These are phyloP conservation scores for Talinum fruticosum DNA, from an alignment of 148 eudicot genomes.

Conservation along the genomic window DNA sequence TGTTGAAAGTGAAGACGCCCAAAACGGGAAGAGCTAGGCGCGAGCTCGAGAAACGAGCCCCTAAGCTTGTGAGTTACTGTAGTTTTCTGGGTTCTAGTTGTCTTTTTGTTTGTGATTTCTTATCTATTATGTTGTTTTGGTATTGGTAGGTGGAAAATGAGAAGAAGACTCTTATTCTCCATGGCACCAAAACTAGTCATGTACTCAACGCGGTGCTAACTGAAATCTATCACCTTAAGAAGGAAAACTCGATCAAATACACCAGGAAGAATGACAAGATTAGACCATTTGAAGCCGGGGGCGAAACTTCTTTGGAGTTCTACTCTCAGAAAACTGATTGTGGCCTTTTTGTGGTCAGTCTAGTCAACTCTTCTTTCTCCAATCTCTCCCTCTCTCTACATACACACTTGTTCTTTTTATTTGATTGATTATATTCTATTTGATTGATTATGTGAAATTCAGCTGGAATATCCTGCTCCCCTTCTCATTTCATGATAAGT, in stretches of 20 bases:
- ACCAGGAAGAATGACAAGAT: conserved; percentile 74
- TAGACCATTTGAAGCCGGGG: conserved; percentile 93
- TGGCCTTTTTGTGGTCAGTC: conserved; percentile 75
- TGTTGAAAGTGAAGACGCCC: conserved; percentile 63
- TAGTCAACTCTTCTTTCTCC: neutral
- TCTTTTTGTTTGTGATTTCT: neutral
- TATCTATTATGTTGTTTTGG: neutral
- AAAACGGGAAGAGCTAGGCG: conserved; percentile 57
- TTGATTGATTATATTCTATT: no score
- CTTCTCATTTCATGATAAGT: no score
- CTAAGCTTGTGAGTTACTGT: conserved; percentile 54
- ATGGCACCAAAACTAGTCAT: conserved; percentile 75
- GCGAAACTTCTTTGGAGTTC: conserved; percentile 87
- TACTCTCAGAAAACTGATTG: conserved; percentile 91
- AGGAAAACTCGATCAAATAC: conserved; percentile 63
- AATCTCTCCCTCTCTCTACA: neutral
- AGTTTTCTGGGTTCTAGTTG: neutral
- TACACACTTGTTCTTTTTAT: neutral
- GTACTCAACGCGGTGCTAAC: conserved; percentile 64
- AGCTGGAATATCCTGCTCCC: no score
- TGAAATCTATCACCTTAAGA: conserved; percentile 86
- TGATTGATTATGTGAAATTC: neutral
- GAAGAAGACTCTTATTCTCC: conserved; percentile 79
- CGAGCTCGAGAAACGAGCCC: conserved; percentile 75
- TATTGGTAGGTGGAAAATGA: conserved; percentile 73